Percentiles rank a stretch among this genome's conserved stretches.
These are phyloP conservation scores for Seminavis robusta DNA, from an alignment of 108 stramenopile genomes.

Conservation along the genomic window DNA sequence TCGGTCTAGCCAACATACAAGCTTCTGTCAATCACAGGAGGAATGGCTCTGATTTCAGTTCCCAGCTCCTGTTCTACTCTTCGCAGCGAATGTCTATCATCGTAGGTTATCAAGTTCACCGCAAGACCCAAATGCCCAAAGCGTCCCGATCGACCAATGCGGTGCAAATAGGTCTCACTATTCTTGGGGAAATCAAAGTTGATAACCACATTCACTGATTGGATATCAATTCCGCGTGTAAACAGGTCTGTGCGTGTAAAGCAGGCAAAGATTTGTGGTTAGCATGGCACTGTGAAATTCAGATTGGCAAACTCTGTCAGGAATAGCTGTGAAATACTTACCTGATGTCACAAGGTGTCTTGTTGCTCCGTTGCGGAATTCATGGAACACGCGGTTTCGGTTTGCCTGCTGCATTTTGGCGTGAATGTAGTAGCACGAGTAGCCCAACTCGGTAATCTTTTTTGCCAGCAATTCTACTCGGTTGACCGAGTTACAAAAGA, in stretches of 20 bases:
- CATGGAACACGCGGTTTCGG: conserved; percentile 98
- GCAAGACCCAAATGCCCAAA: conserved; percentile 98
- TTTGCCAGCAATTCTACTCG: conserved; percentile 97
- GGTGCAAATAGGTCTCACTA: conserved; percentile 97
- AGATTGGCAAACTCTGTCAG: not conserved
- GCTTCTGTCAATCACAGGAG: conserved; percentile 91
- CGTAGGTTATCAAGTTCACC: conserved; percentile 97
- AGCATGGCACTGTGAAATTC: not conserved
- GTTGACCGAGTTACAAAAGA: conserved; percentile 99
- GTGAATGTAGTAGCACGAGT: conserved; percentile 99
- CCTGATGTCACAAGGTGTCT: conserved; percentile 94
- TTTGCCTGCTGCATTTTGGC: conserved; percentile 99
- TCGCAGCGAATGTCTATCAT: conserved; percentile 82
- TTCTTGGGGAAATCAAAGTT: conserved; percentile 99
- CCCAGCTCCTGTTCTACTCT: conserved; percentile 95
- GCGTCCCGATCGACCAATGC: conserved; percentile 97
- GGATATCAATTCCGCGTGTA: conserved; percentile 99
- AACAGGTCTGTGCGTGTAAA: conserved; percentile 92
- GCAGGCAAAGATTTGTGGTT: conserved; percentile 3
- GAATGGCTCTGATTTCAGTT: conserved; percentile 98
- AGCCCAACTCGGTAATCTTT: conserved; percentile 99
- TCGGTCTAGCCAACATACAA: conserved; percentile 92
- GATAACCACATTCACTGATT: conserved; percentile 98
- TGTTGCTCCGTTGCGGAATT: conserved; percentile 97
- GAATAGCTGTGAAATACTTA: conserved; percentile 11